These are phyloP conservation scores for Fusarium papillatum DNA, from an alignment of 2,329 filamentous ascomycete species.

Conservation along the genomic window DNA sequence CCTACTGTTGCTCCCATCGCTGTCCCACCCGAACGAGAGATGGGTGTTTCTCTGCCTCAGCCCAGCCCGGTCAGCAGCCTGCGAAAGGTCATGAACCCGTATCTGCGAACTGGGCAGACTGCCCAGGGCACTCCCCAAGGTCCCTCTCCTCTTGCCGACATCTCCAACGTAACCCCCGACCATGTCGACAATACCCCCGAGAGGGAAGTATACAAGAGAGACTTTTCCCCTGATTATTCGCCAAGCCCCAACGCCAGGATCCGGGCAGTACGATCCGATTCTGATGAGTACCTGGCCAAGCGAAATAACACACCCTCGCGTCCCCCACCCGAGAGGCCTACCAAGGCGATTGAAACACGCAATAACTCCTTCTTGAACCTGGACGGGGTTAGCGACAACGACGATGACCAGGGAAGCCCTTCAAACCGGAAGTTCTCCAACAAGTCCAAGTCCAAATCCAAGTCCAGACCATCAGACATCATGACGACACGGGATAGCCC, in stretches of 20 bases:
- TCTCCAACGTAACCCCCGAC: slow-evolving; percentile 41
- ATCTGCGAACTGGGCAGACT: slow-evolving; percentile 63
- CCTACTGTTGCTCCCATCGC: slow-evolving; percentile 53
- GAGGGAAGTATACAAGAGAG: slow-evolving; percentile 59
- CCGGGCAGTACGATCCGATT: slow-evolving; percentile 68
- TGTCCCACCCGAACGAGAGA: slow-evolving; percentile 47
- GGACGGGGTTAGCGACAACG: slow-evolving; percentile 62
- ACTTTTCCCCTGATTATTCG: slow-evolving; percentile 83
- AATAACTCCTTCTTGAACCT: slow-evolving; percentile 66
- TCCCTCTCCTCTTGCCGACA: slow-evolving; percentile 42
- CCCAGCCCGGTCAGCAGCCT: slow-evolving; percentile 83
- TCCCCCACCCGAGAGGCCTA: slow-evolving; percentile 48
- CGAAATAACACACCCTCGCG: slow-evolving; percentile 52
- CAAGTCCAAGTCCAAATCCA: slow-evolving; percentile 18
- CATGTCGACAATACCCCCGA: slow-evolving; percentile 29
- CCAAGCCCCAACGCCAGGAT: slow-evolving; percentile 81
- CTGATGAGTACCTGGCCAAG: slow-evolving; percentile 44
- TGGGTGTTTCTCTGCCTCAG: slow-evolving; percentile 51
- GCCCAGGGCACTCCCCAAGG: slow-evolving; percentile 44
- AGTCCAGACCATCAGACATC: slow-evolving; percentile 22
- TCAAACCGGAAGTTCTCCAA: slow-evolving; percentile 24
- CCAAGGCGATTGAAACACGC: slow-evolving; percentile 48
- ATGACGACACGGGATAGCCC: slow-evolving; percentile 20
- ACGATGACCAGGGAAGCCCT: slow-evolving; percentile 49
- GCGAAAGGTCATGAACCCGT: slow-evolving; percentile 89